A percentile compares a stretch with the other conserved stretches of the same genome.
Evolutionary conservation across 2,329 filamentous ascomycete species (phyloP).

Genomic region (Fusarium annulatum): DNA sequence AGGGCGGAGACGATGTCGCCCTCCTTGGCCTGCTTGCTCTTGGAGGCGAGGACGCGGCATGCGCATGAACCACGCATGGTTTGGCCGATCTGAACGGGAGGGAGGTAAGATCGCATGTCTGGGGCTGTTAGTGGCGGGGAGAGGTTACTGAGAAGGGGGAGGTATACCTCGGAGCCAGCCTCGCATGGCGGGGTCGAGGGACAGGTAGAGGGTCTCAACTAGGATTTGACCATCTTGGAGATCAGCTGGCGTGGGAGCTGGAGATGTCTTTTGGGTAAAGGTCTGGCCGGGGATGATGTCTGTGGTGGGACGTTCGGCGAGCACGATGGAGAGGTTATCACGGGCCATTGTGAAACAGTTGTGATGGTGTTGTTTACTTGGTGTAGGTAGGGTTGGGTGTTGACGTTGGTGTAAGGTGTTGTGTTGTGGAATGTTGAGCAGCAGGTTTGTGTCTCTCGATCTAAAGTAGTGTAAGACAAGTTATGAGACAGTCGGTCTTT

Average conservation of each 20-base stretch:
- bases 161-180: conserved; percentile 71
- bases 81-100: conserved; percentile 74
- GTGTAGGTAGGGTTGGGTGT: neutral
- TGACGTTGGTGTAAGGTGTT: neutral
- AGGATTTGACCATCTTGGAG: conserved; percentile 74
- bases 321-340: conserved; percentile 63
- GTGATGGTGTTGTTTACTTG: neutral
- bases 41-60: conserved; percentile 70
- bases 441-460: neutral
- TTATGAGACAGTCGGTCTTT: conserved; percentile 4
- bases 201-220: conserved; percentile 70
- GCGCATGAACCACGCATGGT: conserved; percentile 74
- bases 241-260: conserved; percentile 62
- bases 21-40: conserved; percentile 62
- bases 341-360: conserved; percentile 51
- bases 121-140: neutral
- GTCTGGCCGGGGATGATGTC: conserved; percentile 74
- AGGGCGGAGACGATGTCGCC: conserved; percentile 68
- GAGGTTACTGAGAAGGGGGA: neutral
- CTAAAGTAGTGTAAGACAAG: neutral
- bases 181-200: conserved; percentile 81
- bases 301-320: conserved; percentile 71
- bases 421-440: conserved; percentile 6
- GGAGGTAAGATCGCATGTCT: conserved; percentile 69
- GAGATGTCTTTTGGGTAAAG: conserved; percentile 64